Conservation (phyloP, 306 rosid genomes). For the Phaseolus lunatus region DNA sequence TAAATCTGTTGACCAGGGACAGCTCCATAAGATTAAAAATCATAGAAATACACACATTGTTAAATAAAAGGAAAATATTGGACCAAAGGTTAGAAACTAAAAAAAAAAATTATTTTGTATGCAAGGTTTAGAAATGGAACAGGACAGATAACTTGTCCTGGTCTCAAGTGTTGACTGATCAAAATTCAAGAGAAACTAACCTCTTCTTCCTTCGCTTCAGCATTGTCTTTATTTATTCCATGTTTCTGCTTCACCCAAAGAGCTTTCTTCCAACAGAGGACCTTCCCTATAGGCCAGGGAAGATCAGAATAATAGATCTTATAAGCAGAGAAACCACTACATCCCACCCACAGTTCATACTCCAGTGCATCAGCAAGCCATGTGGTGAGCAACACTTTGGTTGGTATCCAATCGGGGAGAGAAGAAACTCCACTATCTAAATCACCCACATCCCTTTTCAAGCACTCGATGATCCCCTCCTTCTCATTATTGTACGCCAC, state of each 20-base stretch:
- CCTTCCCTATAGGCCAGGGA: constrained; percentile 83
- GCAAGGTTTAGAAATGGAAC: constrained; percentile 13
- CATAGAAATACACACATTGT: constrained; percentile 6
- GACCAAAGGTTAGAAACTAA: neutral
- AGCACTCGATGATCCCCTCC: constrained; percentile 73
- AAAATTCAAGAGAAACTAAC: constrained; percentile 46
- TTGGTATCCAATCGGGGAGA: constrained; percentile 70
- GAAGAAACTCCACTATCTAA: constrained; percentile 62
- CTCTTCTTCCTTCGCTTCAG: constrained; percentile 71
- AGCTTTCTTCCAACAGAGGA: constrained; percentile 63
- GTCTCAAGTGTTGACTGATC: neutral
- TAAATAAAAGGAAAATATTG: neutral
- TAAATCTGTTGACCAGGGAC: constrained; percentile 64
- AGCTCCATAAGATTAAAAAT: constrained; percentile 18
- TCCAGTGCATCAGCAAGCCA: constrained; percentile 82
- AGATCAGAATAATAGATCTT: constrained; percentile 71
- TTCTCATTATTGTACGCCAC: constrained; percentile 79
- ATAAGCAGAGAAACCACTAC: constrained; percentile 60
- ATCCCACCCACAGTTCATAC: constrained; percentile 84
- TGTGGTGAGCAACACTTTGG: constrained; percentile 71
- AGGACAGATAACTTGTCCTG: neutral
- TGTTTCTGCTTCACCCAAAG: constrained; percentile 59
- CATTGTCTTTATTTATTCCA: constrained; percentile 66
- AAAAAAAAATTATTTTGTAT: neutral
- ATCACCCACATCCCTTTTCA: constrained; percentile 63